Evolutionary conservation across 108 stramenopile species (phyloP).

Genomic region (Cyclotella choctawhatcheeana): DNA sequence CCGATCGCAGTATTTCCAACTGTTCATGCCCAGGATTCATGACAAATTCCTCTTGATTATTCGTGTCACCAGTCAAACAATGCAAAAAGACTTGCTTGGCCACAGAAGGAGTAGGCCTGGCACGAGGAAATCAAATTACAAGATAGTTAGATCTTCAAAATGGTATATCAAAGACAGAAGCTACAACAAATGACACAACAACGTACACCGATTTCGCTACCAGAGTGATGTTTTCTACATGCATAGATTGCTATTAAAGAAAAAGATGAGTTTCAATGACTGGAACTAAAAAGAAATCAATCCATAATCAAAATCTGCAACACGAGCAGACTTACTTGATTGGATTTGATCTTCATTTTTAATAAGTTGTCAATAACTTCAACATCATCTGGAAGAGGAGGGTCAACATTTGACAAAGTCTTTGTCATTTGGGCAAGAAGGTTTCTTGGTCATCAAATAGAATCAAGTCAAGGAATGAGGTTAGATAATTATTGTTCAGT

Average conservation of each 20-base stretch:
- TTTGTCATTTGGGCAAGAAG: slow-evolving; percentile 64
- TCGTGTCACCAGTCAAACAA: slow-evolving; percentile 49
- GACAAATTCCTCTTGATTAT: not conserved
- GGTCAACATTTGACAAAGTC: slow-evolving; percentile 58
- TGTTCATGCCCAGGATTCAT: slow-evolving; percentile 31
- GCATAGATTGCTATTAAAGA: slow-evolving; percentile 59
- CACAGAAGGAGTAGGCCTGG: slow-evolving; percentile 54
- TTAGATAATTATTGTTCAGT: not conserved
- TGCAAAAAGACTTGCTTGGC: slow-evolving; percentile 63
- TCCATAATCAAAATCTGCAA: too few species aligned
- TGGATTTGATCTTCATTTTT: slow-evolving; percentile 75
- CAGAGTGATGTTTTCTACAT: slow-evolving; percentile 69
- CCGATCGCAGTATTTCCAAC: slow-evolving; percentile 62
- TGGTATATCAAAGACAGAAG: too few species aligned
- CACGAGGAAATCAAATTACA: not conserved
- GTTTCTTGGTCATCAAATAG: not conserved
- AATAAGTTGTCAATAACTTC: slow-evolving; percentile 66
- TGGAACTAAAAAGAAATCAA: too few species aligned
- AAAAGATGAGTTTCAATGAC: too few species aligned
- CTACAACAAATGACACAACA: not conserved
- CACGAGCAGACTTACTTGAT: slow-evolving; percentile 56
- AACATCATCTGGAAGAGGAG: slow-evolving; percentile 68
- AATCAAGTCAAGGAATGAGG: too few species aligned
- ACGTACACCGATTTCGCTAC: slow-evolving; percentile 54
- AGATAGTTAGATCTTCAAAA: too few species aligned